Conservation (phyloP, 257 asterid species). For the Linaria vulgaris region DNA sequence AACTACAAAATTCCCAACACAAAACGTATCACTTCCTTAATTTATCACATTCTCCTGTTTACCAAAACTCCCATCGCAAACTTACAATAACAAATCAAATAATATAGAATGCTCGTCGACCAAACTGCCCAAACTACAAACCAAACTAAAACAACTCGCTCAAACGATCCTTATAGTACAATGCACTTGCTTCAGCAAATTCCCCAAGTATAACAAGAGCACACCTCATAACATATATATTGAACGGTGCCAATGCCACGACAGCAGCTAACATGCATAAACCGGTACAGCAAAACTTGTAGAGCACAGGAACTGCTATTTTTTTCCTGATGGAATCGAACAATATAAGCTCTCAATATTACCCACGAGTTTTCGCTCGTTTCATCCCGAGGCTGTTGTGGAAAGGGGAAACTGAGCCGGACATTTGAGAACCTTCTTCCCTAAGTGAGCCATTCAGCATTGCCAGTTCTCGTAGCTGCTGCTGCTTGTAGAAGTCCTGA, state of each 20-base stretch:
- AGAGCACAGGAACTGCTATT: constrained; percentile 36
- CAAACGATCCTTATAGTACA: constrained; percentile 34
- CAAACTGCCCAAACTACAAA: constrained; percentile 39
- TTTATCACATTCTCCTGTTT: constrained; percentile 25
- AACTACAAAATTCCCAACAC: neutral
- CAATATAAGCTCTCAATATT: constrained; percentile 29
- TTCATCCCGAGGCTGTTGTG: constrained; percentile 93
- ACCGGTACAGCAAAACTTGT: constrained; percentile 39
- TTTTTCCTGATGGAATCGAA: constrained; percentile 25
- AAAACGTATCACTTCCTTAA: constrained; percentile 14
- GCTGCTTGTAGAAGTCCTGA: constrained; percentile 86
- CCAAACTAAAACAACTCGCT: constrained; percentile 34
- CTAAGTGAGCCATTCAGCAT: constrained; percentile 92
- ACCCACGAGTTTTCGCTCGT: constrained; percentile 95
- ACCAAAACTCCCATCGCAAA: constrained; percentile 39
- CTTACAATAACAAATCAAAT: constrained; percentile 46
- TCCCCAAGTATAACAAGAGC: constrained; percentile 43
- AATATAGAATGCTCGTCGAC: constrained; percentile 37
- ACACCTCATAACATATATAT: constrained; percentile 48
- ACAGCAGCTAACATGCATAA: constrained; percentile 38
- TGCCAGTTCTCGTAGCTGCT: constrained; percentile 92
- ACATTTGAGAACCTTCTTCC: constrained; percentile 88
- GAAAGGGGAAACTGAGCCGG: constrained; percentile 91
- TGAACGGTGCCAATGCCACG: constrained; percentile 44
- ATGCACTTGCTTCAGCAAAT: constrained; percentile 34